Conservation (phyloP, 176 grass and related monocot species). For the Zea mays region Zm-B73-REFERENCE-NAM-5.0 NC_050102.1:150735501-150736000, state of each 20-base stretch:
- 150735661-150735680: constrained; percentile 48
- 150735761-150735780: constrained; percentile 40
- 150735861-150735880: constrained; percentile 62
- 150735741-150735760: background rate
- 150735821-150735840: constrained; percentile 34
- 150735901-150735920: constrained; percentile 6
- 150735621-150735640: constrained; percentile 77
- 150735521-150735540: background rate
- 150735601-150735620: constrained; percentile 38
- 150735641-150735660: constrained; percentile 41
- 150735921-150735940: background rate
- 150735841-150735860: constrained; percentile 62
- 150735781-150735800: constrained; percentile 37
- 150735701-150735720: background rate
- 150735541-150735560: background rate
- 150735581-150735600: constrained; percentile 57
- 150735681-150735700: constrained; percentile 44
- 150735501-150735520: background rate
- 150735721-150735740: background rate
- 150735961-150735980: constrained; percentile 70
- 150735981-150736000: constrained; percentile 60
- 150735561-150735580: constrained; percentile 45
- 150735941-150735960: constrained; percentile 9
- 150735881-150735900: constrained; percentile 40
- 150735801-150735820: constrained; percentile 42